Evolutionary conservation across 495 filamentous ascomycete genomes (phyloP).

Genomic region (Physcia stellaris): DNA sequence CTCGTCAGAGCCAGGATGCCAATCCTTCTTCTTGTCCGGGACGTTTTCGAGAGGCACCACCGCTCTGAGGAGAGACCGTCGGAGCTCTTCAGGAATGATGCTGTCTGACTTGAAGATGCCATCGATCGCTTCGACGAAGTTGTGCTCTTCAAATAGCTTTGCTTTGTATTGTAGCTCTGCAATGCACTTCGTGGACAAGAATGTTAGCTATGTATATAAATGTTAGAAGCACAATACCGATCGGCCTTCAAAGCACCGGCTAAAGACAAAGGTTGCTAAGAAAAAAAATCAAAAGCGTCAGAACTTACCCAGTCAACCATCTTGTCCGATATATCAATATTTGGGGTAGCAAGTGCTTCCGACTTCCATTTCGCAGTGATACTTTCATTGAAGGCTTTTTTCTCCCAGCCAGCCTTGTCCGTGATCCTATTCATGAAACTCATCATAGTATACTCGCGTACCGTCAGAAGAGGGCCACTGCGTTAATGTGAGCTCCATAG

Average conservation of each 20-base stretch:
- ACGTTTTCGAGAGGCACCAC: constrained; percentile 29
- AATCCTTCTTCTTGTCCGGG: constrained; percentile 36
- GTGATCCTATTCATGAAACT: constrained; percentile 27
- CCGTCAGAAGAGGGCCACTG: not conserved
- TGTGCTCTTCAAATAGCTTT: constrained; percentile 16
- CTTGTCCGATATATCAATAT: constrained; percentile 17
- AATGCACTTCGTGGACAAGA: constrained; percentile 22
- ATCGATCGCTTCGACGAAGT: constrained; percentile 21
- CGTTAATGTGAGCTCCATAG: too few species aligned
- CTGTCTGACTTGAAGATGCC: constrained; percentile 28
- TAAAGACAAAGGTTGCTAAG: not conserved
- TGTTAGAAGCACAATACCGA: not conserved
- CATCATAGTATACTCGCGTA: constrained; percentile 26
- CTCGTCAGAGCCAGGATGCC: constrained; percentile 39
- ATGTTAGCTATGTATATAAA: not conserved
- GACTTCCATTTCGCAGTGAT: constrained; percentile 26
- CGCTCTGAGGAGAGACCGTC: constrained; percentile 15
- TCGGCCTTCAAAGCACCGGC: not conserved
- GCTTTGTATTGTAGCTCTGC: constrained; percentile 36
- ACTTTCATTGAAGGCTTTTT: constrained; percentile 37
- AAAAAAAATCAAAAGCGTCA: not conserved
- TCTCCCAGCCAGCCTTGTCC: constrained; percentile 37
- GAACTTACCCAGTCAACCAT: constrained; percentile 36
- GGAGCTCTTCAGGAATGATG: constrained; percentile 17
- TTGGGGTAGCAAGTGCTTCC: constrained; percentile 11